A percentile compares a stretch with the other conserved stretches of the same genome.
phyloP scores from a whole-genome alignment of 108 stramenopile genomes.

The Cylindrotheca closterium region DNA sequence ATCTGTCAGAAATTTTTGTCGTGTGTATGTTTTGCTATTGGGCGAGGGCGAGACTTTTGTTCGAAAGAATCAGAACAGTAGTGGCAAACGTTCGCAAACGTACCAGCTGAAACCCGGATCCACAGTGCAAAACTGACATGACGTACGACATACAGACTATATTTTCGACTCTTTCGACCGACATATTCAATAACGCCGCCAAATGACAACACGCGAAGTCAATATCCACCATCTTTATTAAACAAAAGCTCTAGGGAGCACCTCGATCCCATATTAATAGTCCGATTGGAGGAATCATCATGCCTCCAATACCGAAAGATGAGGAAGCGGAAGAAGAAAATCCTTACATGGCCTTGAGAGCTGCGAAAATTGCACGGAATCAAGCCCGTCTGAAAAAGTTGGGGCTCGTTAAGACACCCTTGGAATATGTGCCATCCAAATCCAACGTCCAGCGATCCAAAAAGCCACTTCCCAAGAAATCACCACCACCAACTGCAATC shows the following conservation, averaged over 20 bases:
- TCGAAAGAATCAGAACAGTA: conserved; percentile 7
- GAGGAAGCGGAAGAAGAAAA: conserved; percentile 18
- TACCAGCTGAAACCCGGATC: no score
- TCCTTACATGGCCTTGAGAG: conserved; percentile 59
- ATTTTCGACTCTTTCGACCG: no score
- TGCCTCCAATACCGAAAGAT: no score
- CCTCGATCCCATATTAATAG: no score
- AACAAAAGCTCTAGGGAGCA: no score
- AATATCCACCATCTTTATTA: no score
- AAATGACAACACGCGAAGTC: no score
- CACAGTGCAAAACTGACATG: no score
- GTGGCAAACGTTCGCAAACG: no score
- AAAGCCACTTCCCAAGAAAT: not conserved
- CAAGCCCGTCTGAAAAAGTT: conserved; percentile 58
- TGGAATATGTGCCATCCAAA: not conserved
- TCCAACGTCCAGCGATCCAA: not conserved
- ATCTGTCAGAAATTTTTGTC: not conserved
- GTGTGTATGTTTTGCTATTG: conserved; percentile 4
- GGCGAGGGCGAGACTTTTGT: not conserved
- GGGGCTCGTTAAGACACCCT: conserved; percentile 34
- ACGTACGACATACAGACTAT: no score
- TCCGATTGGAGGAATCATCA: no score
- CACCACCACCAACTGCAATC: conserved; percentile 2
- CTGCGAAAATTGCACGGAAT: conserved; percentile 73
- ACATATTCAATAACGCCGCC: no score